phyloP scores from a whole-genome alignment of 2,329 filamentous ascomycete genomes.

The Aspergillus sp. region DNA sequence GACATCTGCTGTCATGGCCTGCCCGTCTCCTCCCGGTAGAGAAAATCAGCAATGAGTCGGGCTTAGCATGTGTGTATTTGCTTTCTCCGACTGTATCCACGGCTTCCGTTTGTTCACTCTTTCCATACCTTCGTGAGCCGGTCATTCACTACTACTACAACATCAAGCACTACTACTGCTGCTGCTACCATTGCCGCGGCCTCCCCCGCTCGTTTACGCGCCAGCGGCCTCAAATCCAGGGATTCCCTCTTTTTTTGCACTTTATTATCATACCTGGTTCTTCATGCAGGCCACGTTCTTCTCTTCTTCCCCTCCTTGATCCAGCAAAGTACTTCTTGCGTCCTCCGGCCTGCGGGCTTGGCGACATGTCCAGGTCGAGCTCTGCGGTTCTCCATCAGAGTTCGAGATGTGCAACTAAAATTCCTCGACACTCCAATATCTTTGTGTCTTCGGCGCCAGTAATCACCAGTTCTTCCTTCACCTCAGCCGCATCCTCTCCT shows the following conservation, averaged over 20 bases:
- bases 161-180: background rate
- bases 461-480: conserved; percentile 7
- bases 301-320: conserved; percentile 1
- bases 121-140: conserved; percentile 3
- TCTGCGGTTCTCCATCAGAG: conserved; percentile 26
- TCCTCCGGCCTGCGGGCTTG: conserved; percentile 20
- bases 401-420: conserved; percentile 29
- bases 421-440: conserved; percentile 20
- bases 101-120: conserved; percentile 1
- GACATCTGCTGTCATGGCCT: conserved; percentile 20
- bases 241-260: background rate
- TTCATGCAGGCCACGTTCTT: conserved; percentile 7
- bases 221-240: conserved; percentile 1
- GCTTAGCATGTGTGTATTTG: conserved; percentile 9
- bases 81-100: background rate
- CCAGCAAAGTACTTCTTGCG: conserved; percentile 7
- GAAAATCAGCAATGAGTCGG: conserved; percentile 9
- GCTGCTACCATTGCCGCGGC: background rate
- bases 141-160: background rate
- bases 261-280: background rate
- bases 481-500: conserved; percentile 5
- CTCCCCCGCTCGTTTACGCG: conserved; percentile 4
- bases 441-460: conserved; percentile 6
- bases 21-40: conserved; percentile 5
- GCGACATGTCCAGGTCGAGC: conserved; percentile 32